A percentile compares a stretch with the other conserved stretches of the same genome.
phyloP scores from a whole-genome alignment of 2,329 filamentous ascomycete species.

The Alternaria infectoria region DNA sequence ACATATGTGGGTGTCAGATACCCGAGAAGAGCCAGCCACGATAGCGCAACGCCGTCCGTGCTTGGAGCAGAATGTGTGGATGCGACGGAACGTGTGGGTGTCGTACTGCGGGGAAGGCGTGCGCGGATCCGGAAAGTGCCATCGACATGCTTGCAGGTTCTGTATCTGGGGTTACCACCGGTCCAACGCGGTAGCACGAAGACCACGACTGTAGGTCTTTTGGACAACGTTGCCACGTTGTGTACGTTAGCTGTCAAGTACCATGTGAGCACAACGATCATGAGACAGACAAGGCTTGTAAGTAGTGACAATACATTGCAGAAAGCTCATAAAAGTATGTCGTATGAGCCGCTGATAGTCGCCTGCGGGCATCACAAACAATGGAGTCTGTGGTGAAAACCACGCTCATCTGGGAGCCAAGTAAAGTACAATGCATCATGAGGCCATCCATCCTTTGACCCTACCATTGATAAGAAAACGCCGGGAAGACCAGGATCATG shows the following conservation, averaged over 20 bases:
- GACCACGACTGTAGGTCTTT: not conserved
- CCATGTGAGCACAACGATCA: not conserved
- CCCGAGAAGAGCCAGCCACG: not conserved
- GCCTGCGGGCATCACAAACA: not conserved
- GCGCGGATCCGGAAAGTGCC: constrained; percentile 9
- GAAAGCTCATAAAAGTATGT: not conserved
- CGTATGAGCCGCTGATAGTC: not conserved
- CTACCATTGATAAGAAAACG: constrained; percentile 7
- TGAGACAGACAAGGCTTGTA: not conserved
- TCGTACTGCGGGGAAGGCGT: constrained; percentile 13
- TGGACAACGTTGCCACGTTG: constrained; percentile 1
- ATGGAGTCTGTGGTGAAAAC: not conserved
- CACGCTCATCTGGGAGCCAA: not conserved
- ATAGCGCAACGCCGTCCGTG: not conserved
- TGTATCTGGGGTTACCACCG: not conserved
- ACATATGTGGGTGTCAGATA: not conserved
- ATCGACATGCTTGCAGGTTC: constrained; percentile 5
- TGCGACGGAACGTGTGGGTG: not conserved
- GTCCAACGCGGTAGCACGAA: not conserved
- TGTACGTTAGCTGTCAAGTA: not conserved
- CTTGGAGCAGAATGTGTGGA: not conserved
- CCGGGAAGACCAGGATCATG: constrained; percentile 1
- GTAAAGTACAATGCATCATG: constrained; percentile 9
- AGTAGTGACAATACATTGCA: constrained; percentile 1
- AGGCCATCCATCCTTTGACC: not conserved